phyloP scores from a whole-genome alignment of 2,329 filamentous ascomycete genomes.

The Fusarium chaquense region DNA sequence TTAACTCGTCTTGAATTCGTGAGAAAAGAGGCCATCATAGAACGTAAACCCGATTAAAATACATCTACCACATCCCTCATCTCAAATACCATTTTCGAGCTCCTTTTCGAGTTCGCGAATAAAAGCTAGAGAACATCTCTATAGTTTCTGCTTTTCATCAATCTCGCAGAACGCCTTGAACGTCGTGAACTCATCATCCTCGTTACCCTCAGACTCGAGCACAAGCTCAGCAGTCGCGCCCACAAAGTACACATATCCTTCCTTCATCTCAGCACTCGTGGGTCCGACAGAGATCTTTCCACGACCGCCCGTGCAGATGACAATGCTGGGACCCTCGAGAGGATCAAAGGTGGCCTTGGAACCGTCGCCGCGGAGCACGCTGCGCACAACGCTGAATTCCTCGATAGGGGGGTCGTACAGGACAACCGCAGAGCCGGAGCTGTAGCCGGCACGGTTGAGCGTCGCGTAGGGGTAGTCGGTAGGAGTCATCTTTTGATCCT shows the following conservation, averaged over 20 bases:
- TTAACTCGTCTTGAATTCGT: not conserved
- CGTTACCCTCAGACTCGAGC: slow-evolving; percentile 73
- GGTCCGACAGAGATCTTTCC: slow-evolving; percentile 88
- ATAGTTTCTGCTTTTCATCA: slow-evolving; percentile 57
- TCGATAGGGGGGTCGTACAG: slow-evolving; percentile 97
- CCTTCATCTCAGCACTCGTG: slow-evolving; percentile 79
- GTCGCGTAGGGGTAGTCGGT: slow-evolving; percentile 87
- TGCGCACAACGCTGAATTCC: slow-evolving; percentile 91
- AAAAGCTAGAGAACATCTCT: not conserved
- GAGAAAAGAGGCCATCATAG: not conserved
- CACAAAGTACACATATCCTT: slow-evolving; percentile 84
- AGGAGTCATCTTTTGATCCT: slow-evolving; percentile 92
- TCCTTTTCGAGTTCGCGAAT: slow-evolving; percentile 3
- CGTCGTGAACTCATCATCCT: slow-evolving; percentile 80
- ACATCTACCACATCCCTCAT: slow-evolving; percentile 1
- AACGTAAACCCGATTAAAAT: slow-evolving; percentile 16
- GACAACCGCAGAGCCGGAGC: slow-evolving; percentile 75
- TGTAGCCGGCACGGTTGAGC: slow-evolving; percentile 85
- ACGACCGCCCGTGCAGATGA: slow-evolving; percentile 87
- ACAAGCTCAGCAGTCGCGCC: slow-evolving; percentile 88
- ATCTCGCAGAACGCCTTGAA: slow-evolving; percentile 97
- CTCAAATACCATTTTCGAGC: not conserved
- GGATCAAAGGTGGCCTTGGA: slow-evolving; percentile 90
- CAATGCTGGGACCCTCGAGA: slow-evolving; percentile 88
- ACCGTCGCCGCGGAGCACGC: slow-evolving; percentile 75